Evolutionary conservation across 805 yeast genomes (phyloP), one percentile per base, ranked within the genome.

Genomic region (Candida loeiensis): DNA sequence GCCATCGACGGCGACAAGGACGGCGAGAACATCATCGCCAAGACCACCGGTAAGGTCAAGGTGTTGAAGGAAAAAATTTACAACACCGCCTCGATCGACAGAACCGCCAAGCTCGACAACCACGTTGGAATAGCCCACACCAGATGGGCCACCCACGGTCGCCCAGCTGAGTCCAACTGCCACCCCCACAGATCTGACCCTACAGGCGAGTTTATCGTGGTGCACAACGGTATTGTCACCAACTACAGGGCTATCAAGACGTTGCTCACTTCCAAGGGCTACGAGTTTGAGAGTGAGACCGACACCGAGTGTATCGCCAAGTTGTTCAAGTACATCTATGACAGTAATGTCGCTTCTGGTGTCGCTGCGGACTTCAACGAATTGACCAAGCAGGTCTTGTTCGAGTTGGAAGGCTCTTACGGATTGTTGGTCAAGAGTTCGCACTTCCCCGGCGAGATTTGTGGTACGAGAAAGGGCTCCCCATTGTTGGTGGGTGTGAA

Each of bases 71-170:
- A 79, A 46, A 81, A 82, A 64, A 79, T 86, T 50, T 70, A 66
- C 22, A 53, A 47, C 37, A 56, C 61, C 16, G 61, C 76, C 34
- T 28, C 35, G 14, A 74, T 81, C 43, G 77, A 84, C 54, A 73
- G 82, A 52, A 64, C 73, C 20, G 80, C 77, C 45, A 73, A 78
- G 15, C 89, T 87, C 58, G 82, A 78, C 53, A 79, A 83, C 61
- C 99, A 93, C 60, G 89, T 82, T 45, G 99, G 96, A 59, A 93
- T 93, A 62, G 98, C 99, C 17, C 99, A 93, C 68, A 93, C 99
- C 11, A 85, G 99, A 73, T 93, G 99, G 99, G 99, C 99, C 37
- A 93, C 99, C 27, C 99, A 93, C 64, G 99, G 99, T 65, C 86
- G 82, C 55, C 97, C 97, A 43, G 80, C 79, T 50, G 79, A 75